phyloP scores from a whole-genome alignment of 2,329 filamentous ascomycete species.

The Talaromyces sp. region DNA sequence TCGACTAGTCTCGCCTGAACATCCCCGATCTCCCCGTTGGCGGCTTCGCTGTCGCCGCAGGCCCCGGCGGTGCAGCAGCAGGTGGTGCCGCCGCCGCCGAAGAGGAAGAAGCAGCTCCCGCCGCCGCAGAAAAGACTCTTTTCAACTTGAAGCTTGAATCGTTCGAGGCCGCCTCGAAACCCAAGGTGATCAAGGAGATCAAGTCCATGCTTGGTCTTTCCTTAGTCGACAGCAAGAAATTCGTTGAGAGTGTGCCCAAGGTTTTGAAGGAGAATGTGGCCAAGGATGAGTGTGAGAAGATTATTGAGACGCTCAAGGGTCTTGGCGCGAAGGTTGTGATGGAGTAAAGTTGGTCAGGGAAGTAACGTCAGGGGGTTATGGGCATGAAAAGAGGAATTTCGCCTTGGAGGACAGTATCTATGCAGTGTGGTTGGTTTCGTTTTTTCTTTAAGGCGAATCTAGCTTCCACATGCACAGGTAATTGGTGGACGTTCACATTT shows the following conservation, averaged over 20 bases:
- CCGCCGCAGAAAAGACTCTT: conserved; percentile 86
- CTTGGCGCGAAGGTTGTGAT: conserved; percentile 83
- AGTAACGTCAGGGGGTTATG: background rate
- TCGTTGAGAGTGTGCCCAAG: conserved; percentile 97
- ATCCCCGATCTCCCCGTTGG: conserved; percentile 97
- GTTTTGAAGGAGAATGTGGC: conserved; percentile 97
- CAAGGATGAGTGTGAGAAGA: conserved; percentile 99
- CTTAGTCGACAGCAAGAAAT: conserved; percentile 99
- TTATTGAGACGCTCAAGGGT: conserved; percentile 88
- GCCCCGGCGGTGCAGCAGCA: conserved; percentile 52
- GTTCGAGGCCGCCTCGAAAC: conserved; percentile 84
- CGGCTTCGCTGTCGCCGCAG: conserved; percentile 69
- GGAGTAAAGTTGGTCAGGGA: conserved; percentile 60
- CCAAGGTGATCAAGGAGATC: conserved; percentile 99
- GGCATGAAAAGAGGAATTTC: too few species aligned
- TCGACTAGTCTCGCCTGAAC: conserved; percentile 79
- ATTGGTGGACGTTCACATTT: conserved; percentile 7
- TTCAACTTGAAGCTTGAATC: conserved; percentile 93
- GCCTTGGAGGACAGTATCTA: background rate
- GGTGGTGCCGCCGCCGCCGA: conserved; percentile 58
- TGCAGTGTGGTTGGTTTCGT: background rate
- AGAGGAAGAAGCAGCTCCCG: conserved; percentile 83
- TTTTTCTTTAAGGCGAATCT: background rate
- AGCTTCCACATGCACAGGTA: background rate
- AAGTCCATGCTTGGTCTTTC: conserved; percentile 92